Base-by-base conservation (phyloP, 192 early-diverging fungal species). In the Coemansia sp. region DNA sequence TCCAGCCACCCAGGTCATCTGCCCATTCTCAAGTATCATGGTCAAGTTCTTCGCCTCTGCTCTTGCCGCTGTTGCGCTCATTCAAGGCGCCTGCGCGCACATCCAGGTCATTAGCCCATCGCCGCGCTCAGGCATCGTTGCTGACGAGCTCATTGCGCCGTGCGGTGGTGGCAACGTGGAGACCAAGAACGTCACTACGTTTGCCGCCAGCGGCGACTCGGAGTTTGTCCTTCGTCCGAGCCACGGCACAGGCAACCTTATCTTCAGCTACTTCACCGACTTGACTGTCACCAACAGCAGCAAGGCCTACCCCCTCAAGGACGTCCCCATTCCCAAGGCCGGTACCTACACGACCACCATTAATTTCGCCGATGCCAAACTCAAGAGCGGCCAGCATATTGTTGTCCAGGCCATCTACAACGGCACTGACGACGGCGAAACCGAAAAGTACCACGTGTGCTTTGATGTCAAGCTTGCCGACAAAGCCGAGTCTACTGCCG, bases 341-440 rank as follows among this genome's bases (percentile, higher is more conserved):
- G 66, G 23, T 15, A 66, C 59, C 23, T 79, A 79, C 58, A 60
- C 58, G 9, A 74, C 68, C n/a, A 53, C 60, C 1, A 20, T 79
- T 34, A 59, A 69, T 34, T 79, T 79, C 66, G 58, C 64, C 52
- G 58, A 66, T 49, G 60, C 67, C 50, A 64, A 64, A 15, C 76
- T 79, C 55, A 73, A 73, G 51, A 55, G 49, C 57, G 76, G 76
- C 42, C 64, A 80, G 54, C 34, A 53, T 21, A 80, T 80, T 25
- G 77, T 80, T 9, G 77, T 80, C 7, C 77, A 80, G 54, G 77
- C 77, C 15, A 65, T 80, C 62, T 74, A 68, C 65, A 80, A 80
- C 62, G 71, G 64, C 40, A 80, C 77, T 12, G 68, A 70, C 31
- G 38, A 51, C 0, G 68, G 65, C 60, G 48, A 62, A 42, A 74